These are phyloP conservation scores for Leptographium wingfieldii DNA, from an alignment of 2,329 filamentous ascomycete species.

Conservation along the genomic window DNA sequence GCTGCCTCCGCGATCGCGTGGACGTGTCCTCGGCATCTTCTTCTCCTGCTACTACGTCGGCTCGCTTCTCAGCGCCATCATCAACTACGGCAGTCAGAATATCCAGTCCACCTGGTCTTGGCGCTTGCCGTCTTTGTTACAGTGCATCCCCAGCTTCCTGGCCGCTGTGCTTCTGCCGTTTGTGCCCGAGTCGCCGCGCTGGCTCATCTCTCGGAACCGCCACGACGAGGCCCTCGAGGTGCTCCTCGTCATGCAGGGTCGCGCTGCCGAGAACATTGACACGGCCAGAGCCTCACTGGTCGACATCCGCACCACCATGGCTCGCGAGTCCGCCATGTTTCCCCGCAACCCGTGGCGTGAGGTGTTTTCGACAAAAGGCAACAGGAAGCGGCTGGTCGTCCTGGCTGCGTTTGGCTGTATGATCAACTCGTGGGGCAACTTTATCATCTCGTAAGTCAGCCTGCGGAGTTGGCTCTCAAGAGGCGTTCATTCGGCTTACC, in stretches of 20 bases:
- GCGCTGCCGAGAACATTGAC: not conserved
- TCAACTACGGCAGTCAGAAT: conserved; percentile 23
- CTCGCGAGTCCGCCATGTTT: not conserved
- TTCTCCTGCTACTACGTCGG: conserved; percentile 25
- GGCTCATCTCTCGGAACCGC: conserved; percentile 28
- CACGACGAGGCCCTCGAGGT: conserved; percentile 15
- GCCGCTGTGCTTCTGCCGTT: conserved; percentile 9
- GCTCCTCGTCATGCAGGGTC: not conserved
- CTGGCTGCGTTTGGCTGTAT: not conserved
- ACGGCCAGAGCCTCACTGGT: not conserved
- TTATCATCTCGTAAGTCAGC: not conserved
- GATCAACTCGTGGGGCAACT: not conserved
- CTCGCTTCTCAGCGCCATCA: conserved; percentile 32
- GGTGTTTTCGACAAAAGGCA: not conserved
- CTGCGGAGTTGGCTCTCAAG: not conserved
- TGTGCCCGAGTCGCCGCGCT: conserved; percentile 33
- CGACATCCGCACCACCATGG: not conserved
- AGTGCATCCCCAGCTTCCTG: conserved; percentile 12
- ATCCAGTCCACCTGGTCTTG: conserved; percentile 12
- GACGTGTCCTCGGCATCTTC: conserved; percentile 31
- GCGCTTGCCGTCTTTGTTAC: conserved; percentile 13
- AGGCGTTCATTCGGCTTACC: not conserved
- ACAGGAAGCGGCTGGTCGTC: not conserved
- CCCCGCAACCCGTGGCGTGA: not conserved
- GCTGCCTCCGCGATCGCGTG: conserved; percentile 1